Conservation (phyloP, 768 basidiomycete genomes). For the Suillus subaureus region DNA sequence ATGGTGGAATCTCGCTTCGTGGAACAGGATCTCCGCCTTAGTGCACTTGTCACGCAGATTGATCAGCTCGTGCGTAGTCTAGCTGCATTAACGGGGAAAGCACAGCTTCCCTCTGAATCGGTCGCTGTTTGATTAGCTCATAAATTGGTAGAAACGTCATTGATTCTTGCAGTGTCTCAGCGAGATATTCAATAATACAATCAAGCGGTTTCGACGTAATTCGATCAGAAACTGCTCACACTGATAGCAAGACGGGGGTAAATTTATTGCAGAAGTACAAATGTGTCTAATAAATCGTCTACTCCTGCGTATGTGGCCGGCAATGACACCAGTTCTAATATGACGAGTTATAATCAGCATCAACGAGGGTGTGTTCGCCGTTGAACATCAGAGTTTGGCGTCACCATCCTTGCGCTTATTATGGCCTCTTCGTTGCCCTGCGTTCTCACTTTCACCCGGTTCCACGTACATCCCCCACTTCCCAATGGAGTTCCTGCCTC, state of each 20-base stretch:
- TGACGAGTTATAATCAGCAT: neutral
- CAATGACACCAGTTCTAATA: neutral
- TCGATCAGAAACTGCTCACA: no score
- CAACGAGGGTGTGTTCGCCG: neutral
- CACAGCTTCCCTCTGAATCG: neutral
- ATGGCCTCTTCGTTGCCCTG: neutral
- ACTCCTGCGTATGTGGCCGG: neutral
- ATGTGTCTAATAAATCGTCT: neutral
- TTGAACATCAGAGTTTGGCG: conserved; percentile 25
- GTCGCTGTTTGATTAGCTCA: neutral
- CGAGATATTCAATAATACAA: no score
- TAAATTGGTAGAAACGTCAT: neutral
- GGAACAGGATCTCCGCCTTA: neutral
- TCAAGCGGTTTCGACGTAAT: no score
- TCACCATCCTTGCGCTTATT: conserved; percentile 9
- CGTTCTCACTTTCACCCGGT: neutral
- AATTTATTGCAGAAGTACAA: neutral
- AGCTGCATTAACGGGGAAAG: neutral
- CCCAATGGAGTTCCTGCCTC: conserved; percentile 4
- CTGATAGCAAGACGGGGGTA: no score
- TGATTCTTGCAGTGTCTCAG: neutral
- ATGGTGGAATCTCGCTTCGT: conserved; percentile 2
- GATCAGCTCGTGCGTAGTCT: neutral
- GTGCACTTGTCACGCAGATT: neutral
- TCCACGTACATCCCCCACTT: neutral